Conservation (phyloP, 225 moss, liverwort and hornwort genomes). For the Marchantia paleacea region DNA sequence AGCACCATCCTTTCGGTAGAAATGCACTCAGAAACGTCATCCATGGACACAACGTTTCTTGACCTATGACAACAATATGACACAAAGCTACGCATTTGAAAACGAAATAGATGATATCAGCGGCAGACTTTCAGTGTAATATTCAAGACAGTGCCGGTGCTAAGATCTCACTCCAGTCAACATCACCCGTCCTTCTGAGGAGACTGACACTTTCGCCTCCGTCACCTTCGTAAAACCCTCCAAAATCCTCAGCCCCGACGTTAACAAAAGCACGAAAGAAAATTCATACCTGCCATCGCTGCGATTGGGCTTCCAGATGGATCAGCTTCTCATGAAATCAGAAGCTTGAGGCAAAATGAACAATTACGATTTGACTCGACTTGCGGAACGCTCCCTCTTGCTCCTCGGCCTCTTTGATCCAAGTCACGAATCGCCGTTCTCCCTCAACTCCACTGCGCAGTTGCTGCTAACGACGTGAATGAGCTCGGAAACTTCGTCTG, state of each 20-base stretch:
- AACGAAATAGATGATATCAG: background rate
- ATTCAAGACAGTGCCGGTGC: background rate
- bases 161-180: background rate
- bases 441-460: too few species aligned
- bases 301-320: background rate
- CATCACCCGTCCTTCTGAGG: background rate
- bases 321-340: background rate
- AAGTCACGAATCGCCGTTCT: too few species aligned
- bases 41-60: background rate
- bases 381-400: too few species aligned
- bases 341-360: background rate
- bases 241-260: background rate
- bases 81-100: background rate
- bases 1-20: too few species aligned
- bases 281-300: conserved; percentile 6
- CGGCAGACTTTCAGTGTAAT: background rate
- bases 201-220: background rate
- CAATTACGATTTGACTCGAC: background rate
- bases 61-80: background rate
- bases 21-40: too few species aligned
- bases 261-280: background rate
- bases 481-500: too few species aligned
- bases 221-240: background rate
- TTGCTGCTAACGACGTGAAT: too few species aligned
- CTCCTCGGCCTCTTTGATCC: too few species aligned